Base-by-base conservation (phyloP, 345 rosid genomes). In the Luvunga scandens region DNA sequence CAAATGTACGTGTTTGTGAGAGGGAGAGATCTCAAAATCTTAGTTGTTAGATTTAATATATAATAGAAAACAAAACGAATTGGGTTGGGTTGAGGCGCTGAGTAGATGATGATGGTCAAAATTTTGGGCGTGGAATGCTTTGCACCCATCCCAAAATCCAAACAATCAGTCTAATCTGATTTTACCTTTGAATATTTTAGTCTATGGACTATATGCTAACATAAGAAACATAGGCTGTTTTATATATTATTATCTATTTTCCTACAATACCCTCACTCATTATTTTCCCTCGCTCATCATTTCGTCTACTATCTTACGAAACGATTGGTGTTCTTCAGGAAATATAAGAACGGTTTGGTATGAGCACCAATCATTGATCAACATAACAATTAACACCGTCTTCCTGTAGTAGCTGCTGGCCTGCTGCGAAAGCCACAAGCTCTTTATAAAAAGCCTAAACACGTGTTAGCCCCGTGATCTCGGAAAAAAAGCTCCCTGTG, bases 401-500 rank as follows among this genome's bases (percentile, higher is more conserved):
- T 61, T 16, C 8, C 21, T 25, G 0, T 30, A 1, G 10, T 45
- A 10, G 30, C 19, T 18, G 48, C 61, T 30, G 27, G 9, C 21
- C 19, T 38, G 48, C 62, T 31, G 22, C 45, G 50, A 65, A 65
- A 66, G 60, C 38, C 62, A 16, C 22, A 25, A 65, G 61, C 30
- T 13, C 86, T 83, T 80, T 84, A 78, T 80, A 71, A 73, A 85
- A 85, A 81, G 87, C 87, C 83, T 69, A 82, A 86, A 88, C 94
- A 91, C 93, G 97, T 89, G 93, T 80, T 68, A 74, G 61, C 84
- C 86, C 86, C 87, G 90, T 82, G 89, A 87, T 84, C 73, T 75
- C 79, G 87, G 88, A 79, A 72, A 42, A 71, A 77, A 77, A 80
- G 76, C 27, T 6, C 0, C 14, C 8, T 69, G 65, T 84, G 91